These are phyloP conservation scores for Colletotrichum falcatum DNA, from an alignment of 2,329 filamentous ascomycete genomes.

Conservation along the genomic window DNA sequence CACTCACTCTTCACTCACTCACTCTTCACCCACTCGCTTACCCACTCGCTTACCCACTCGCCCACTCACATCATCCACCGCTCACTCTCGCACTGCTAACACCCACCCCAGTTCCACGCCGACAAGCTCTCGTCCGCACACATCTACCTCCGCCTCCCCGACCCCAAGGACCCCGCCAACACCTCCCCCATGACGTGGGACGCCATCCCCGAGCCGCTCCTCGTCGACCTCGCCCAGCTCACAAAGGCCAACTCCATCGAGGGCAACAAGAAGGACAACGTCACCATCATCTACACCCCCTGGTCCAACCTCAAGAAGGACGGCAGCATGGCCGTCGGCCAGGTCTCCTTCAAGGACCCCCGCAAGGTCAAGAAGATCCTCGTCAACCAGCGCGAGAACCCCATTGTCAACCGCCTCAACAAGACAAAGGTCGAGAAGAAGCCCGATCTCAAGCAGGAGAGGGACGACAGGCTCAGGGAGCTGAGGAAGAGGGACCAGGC, in stretches of 20 bases:
- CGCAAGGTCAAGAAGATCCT: constrained; percentile 87
- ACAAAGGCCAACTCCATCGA: constrained; percentile 99
- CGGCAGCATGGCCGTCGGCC: constrained; percentile 93
- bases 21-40: neutral
- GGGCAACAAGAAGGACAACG: constrained; percentile 98
- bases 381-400: constrained; percentile 84
- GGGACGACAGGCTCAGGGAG: constrained; percentile 79
- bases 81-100: neutral
- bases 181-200: constrained; percentile 71
- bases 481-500: constrained; percentile 79
- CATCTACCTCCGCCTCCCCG: constrained; percentile 88
- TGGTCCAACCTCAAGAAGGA: constrained; percentile 98
- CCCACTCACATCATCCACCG: neutral
- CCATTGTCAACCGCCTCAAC: constrained; percentile 96
- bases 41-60: neutral
- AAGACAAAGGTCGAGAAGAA: constrained; percentile 93
- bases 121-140: constrained; percentile 98
- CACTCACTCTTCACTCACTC: neutral
- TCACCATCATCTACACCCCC: constrained; percentile 96
- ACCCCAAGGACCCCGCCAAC: constrained; percentile 69
- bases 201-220: constrained; percentile 76
- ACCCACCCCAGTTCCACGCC: constrained; percentile 82
- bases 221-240: constrained; percentile 93
- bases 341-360: constrained; percentile 93
- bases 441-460: constrained; percentile 85